Conservation (phyloP, 2,329 filamentous ascomycete species). For the Cladophialophora immunda region DNA sequence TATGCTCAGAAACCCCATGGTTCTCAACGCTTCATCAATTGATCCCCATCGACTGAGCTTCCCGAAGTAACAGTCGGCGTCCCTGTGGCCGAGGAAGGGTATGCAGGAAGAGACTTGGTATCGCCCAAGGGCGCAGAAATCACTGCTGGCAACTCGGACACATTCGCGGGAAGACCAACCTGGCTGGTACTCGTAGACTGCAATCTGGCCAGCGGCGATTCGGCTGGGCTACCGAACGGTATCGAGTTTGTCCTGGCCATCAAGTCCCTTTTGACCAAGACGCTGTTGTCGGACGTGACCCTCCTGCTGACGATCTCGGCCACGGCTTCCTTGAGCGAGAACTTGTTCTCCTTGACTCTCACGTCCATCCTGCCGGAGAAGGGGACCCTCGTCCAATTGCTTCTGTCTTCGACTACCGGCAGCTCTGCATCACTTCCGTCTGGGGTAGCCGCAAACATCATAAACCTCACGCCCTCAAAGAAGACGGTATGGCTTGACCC, state of each 20-base stretch:
- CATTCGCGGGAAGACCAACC: neutral
- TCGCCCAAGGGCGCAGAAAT: neutral
- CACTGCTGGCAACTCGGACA: conserved; percentile 25
- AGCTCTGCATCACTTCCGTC: conserved; percentile 6
- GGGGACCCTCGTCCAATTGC: conserved; percentile 27
- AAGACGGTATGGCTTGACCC: conserved; percentile 24
- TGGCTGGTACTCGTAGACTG: conserved; percentile 14
- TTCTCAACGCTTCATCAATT: neutral
- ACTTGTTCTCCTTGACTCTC: conserved; percentile 29
- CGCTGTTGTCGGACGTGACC: conserved; percentile 27
- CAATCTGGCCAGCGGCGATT: conserved; percentile 7
- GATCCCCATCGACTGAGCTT: conserved; percentile 24
- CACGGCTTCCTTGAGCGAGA: conserved; percentile 31
- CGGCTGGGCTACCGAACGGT: conserved; percentile 6
- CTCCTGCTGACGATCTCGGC: conserved; percentile 26
- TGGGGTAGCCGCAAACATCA: conserved; percentile 12
- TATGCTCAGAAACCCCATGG: neutral
- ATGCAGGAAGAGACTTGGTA: conserved; percentile 22
- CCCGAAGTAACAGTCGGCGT: conserved; percentile 29
- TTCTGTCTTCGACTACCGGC: conserved; percentile 10
- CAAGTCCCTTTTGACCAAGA: conserved; percentile 24
- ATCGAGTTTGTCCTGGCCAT: neutral
- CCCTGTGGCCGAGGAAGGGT: conserved; percentile 7
- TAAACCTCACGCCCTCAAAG: conserved; percentile 31
- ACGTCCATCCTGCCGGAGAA: conserved; percentile 30